Evolutionary conservation across 2,329 filamentous ascomycete genomes (phyloP), one percentile per base, ranked within the genome.

Genomic region (Fusarium nelsonii): DNA sequence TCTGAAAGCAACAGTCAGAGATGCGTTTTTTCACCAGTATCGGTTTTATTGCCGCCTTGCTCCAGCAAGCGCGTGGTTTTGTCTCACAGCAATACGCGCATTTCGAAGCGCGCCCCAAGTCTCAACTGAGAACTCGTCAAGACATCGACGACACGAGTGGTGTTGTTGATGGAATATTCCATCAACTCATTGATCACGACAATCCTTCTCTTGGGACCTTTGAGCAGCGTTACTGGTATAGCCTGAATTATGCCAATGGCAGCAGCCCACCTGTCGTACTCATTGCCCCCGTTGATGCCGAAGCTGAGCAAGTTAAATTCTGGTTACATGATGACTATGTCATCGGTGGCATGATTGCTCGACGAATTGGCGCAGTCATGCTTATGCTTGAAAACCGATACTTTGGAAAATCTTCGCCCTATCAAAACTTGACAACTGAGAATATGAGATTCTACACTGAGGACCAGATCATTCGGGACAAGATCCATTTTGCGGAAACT

Each of bases 151-250:
- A 57, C 4, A 37, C 51, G 6, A 5, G 39, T 9, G 39, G 51
- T 43, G 56, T 59, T 4, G 3, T 58, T 10, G 14, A 12, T 3
- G 40, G 52, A 6, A 18, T 43, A 11, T 59, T 59, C 14, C 40
- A 59, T 28, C 52, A 59, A 34, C 20, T 48, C 12, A 48, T 59
- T 12, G 40, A 59, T 7, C 56, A 59, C 20, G 39, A 39, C 12
- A 44, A 58, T 4, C 51, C 52, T 20, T 59, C 56, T 4, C 10
- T 36, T 4, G 56, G 56, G 2, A 58, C 56, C 1, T 59, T 59
- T 16, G 43, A 58, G 33, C 56, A 58, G 3, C 39, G 56, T 10
- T 59, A 58, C 40, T 59, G 52, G 56, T 59, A 58, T 8, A 57
- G 56, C n/a, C 33, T 59, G 3, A 46, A 41, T 11, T 59, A 59